Percentiles rank a stretch among this genome's conserved stretches.
Conservation (phyloP, 1,139 yeast species). For the Yamadazyma sp. region DNA sequence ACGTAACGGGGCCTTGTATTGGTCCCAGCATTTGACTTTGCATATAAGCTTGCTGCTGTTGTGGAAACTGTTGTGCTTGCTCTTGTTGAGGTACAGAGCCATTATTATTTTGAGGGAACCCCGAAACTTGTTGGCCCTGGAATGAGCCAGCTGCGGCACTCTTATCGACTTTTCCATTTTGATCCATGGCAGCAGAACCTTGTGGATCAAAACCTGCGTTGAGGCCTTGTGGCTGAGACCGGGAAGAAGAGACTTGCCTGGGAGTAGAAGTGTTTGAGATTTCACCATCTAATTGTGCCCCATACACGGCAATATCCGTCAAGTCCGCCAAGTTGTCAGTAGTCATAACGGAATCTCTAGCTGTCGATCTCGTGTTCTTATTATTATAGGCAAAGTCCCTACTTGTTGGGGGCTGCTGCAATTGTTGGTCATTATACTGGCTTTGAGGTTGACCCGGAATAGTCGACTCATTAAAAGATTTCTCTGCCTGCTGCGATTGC, state of each 20-base stretch:
- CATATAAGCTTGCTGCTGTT: background rate
- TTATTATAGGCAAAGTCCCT: background rate
- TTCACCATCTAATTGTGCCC: constrained; percentile 34
- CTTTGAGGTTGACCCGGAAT: background rate
- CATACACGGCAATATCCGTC: constrained; percentile 45
- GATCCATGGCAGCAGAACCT: background rate
- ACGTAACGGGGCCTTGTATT: background rate
- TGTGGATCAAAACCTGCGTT: too few species aligned
- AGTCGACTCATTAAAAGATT: constrained; percentile 1
- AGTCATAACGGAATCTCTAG: constrained; percentile 15
- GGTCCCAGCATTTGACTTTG: background rate
- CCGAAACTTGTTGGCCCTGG: constrained; percentile 16
- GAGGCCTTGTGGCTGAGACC: background rate
- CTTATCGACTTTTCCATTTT: constrained; percentile 24
- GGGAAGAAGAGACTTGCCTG: constrained; percentile 5
- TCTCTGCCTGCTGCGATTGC: background rate
- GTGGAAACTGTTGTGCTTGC: background rate
- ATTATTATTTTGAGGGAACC: constrained; percentile 2
- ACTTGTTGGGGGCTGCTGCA: background rate
- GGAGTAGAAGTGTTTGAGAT: constrained; percentile 11
- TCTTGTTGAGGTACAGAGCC: constrained; percentile 1
- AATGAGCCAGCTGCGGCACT: constrained; percentile 6
- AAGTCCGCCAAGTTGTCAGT: constrained; percentile 42
- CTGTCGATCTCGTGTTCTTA: constrained; percentile 2
- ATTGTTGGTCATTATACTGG: background rate